These are phyloP conservation scores for Paraphaeosphaeria sporulosa DNA, from an alignment of 2,329 filamentous ascomycete genomes.

Conservation along the genomic window DNA sequence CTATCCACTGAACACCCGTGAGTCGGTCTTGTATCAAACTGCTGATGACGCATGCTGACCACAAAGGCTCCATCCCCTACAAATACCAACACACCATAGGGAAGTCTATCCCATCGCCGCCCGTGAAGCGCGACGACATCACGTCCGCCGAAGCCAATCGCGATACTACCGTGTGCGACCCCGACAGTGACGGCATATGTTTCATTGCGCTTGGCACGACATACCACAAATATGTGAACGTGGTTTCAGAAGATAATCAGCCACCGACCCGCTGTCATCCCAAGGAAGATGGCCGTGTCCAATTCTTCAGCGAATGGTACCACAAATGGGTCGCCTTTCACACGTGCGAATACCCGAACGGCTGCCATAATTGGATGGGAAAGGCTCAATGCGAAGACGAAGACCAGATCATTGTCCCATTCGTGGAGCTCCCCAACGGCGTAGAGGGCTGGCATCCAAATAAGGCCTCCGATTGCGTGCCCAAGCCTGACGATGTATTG, in stretches of 20 bases:
- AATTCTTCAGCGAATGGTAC: neutral
- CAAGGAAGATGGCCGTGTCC: neutral
- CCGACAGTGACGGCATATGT: no score
- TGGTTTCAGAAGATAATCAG: neutral
- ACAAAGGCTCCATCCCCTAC: neutral
- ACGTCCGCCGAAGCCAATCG: no score
- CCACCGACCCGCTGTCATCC: constrained; percentile 3
- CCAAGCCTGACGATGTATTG: neutral
- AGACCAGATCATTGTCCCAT: neutral
- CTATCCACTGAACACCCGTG: neutral
- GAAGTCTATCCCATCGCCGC: neutral
- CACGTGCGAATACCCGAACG: neutral
- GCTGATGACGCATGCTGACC: neutral
- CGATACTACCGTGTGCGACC: no score
- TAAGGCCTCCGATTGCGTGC: neutral
- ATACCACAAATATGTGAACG: no score
- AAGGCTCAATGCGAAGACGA: neutral
- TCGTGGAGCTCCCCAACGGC: neutral
- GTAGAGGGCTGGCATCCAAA: neutral
- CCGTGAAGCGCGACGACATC: neutral
- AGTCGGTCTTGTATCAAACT: neutral
- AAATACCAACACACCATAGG: neutral
- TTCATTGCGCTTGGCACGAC: no score
- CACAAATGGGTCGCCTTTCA: neutral
- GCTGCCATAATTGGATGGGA: neutral